Evolutionary conservation across 129 eudicot species (phyloP).

Genomic region (Scalesia atractyloides): DNA sequence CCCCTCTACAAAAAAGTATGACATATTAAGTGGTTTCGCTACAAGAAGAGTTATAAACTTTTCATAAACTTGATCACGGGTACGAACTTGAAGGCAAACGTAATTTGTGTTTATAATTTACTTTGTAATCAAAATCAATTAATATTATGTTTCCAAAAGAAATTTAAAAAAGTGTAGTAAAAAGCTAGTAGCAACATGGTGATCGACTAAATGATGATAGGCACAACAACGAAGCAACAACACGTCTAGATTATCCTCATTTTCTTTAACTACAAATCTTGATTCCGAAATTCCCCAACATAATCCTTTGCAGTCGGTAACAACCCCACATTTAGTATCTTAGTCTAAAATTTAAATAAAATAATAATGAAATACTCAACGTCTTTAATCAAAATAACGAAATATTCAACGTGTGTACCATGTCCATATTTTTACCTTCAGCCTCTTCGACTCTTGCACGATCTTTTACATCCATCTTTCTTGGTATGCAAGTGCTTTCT

Average conservation of each 20-base stretch:
- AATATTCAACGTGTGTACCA: no score
- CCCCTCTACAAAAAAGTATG: no score
- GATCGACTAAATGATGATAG: conserved; percentile 92
- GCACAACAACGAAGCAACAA: conserved; percentile 90
- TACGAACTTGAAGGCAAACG: no score
- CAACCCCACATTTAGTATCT: conserved; percentile 74
- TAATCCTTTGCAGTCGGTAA: conserved; percentile 71
- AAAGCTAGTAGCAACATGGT: conserved; percentile 88
- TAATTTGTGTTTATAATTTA: no score
- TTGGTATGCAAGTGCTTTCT: conserved; percentile 41
- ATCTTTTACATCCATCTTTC: conserved; percentile 49
- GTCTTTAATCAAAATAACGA: no score
- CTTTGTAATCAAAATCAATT: no score
- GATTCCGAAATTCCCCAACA: conserved; percentile 78
- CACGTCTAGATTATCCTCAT: conserved; percentile 79
- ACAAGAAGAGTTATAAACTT: no score
- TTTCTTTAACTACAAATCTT: conserved; percentile 84
- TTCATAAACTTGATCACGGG: no score
- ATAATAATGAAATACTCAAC: no score
- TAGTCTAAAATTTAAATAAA: conserved; percentile 61
- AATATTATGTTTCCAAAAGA: no score
- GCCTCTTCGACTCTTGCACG: conserved; percentile 45
- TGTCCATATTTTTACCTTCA: conserved; percentile 17
- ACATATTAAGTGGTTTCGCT: no score
- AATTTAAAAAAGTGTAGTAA: not conserved